Evolutionary conservation across 495 filamentous ascomycete species (phyloP), one percentile per base, ranked within the genome.

Genomic region (Hyaloscypha hepaticicola): DNA sequence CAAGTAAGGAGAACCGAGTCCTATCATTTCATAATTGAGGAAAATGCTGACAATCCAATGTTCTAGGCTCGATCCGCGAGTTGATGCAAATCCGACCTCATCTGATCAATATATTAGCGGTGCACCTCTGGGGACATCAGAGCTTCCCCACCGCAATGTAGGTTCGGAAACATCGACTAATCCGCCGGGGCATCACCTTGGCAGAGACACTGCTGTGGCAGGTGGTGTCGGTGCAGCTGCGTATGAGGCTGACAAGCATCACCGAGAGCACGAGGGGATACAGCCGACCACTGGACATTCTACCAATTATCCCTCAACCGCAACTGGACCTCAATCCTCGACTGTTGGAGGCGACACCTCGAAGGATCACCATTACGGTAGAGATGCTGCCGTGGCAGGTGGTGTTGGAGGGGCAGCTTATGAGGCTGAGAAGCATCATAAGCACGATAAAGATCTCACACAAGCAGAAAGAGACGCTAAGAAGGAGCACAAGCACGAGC

Each of bases 281-380:
- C 53, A 12, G 19, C 24, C 7, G 3, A 22, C 11, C 7, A 31
- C 25, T n/a, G 19, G 19, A 21, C 25, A 25, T 9, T 28, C 53
- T 6, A 28, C 7, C 52, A 11, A 61, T 59, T 5, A 80, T 70
- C n/a, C 66, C 75, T 50, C 26, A 6, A 34, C 27, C 28, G 19
- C n/a, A 12, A 34, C 9, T 38, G 82, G 82, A 5, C 79, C 83
- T 6, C 84, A 86, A 75, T 69, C 68, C 58, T 83, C 78, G 57
- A 77, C 81, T 68, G 25, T 85, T 16, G 75, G 16, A 16, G 33
- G 24, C 22, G 33, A 56, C 38, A 45, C 38, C 19, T 45, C 38
- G 38, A 16, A 22, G 1, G 61, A 61, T n/a, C 61, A 64, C 27
- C 64, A 67, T 25, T 49, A 52, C 22, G 68, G 68, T 50, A 26